phyloP scores from a whole-genome alignment of 1,284 basidiomycete genomes.

The Cerrena zonata region DNA sequence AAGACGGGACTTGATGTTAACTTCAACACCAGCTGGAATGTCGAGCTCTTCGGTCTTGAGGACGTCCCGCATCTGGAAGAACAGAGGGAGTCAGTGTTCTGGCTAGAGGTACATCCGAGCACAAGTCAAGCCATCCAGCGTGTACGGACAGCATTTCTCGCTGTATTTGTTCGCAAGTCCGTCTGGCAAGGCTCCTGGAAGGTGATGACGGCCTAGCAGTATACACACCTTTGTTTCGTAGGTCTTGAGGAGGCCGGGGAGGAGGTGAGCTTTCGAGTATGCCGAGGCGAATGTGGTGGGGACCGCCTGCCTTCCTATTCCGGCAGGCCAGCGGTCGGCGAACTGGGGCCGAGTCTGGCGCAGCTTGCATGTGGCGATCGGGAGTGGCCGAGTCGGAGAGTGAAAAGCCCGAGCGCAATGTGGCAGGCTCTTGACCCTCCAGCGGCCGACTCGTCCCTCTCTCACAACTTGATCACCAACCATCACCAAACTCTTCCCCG shows the following conservation, averaged over 20 bases:
- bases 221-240: slow-evolving; percentile 27
- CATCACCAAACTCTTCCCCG: slow-evolving; percentile 21
- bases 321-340: slow-evolving; percentile 9
- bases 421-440: slow-evolving; percentile 19
- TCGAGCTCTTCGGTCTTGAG: slow-evolving; percentile 90
- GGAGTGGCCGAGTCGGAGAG: slow-evolving; percentile 6
- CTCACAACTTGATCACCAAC: slow-evolving; percentile 44
- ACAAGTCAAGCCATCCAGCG: slow-evolving; percentile 27
- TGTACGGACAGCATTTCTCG: slow-evolving; percentile 10
- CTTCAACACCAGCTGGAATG: slow-evolving; percentile 81
- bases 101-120: slow-evolving; percentile 21
- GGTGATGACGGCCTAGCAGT: slow-evolving; percentile 1
- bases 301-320: slow-evolving; percentile 11
- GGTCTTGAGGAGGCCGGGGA: slow-evolving; percentile 29
- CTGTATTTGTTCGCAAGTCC: slow-evolving; percentile 2
- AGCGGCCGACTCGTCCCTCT: slow-evolving; percentile 14
- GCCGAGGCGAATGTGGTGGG: slow-evolving; percentile 4
- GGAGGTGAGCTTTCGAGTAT: slow-evolving; percentile 13
- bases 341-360: slow-evolving; percentile 21
- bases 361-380: slow-evolving; percentile 2
- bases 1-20: slow-evolving; percentile 82
- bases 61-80: slow-evolving; percentile 80
- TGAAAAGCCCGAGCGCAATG: neutral
- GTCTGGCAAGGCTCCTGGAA: slow-evolving; percentile 1
- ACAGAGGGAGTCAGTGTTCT: slow-evolving; percentile 19